Base-by-base conservation (phyloP, 805 yeast genomes). In the Hagleromyces aurorensis region DNA sequence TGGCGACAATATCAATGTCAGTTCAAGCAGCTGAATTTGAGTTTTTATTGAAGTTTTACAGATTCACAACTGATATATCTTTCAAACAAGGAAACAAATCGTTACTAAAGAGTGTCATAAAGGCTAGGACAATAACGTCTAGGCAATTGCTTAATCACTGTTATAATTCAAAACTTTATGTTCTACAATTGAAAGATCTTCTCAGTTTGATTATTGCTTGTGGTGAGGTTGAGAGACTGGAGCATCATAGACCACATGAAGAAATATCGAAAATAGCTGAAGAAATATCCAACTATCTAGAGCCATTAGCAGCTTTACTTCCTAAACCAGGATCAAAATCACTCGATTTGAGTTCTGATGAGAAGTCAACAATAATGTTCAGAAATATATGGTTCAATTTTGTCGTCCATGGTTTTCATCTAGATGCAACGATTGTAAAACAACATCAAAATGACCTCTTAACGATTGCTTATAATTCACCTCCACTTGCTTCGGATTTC, bases 351-450 rank as follows among this genome's bases (percentile, higher is more conserved):
- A 31, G 34, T 6, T 41, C 47, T 13, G 57, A 78, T 39, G 70
- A 72, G 21, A 61, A 61, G 2, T 61, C 74, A 1, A 61, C 75
- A 27, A 66, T 69, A 25, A 61, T 77, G 36, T 84, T 89, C 63
- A 70, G 93, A 48, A 81, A 91, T 55, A 75, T 85, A 24, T 91
- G 99, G 99, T 85, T 84, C 55, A 91, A 89, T 48, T 65, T 91
- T 67, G 89, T 78, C 4, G 81, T 87, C 16, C 95, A 91, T 55
- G 98, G 98, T 0, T 85, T 77, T 51, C 69, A 75, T n/a, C 64
- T 64, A 32, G 65, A 65, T 20, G 75, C 91, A 0, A 62, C 64
- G 9, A 61, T 76, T 47, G 68, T 73, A 10, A 57, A 59, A 32
- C 57, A 59, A n/a, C 67, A 70, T 46, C 52, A 57, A 23, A 43